Percentiles rank a stretch among this genome's conserved stretches.
phyloP scores from a whole-genome alignment of 192 early-diverging fungal genomes.

The Backusella parvicylindrica region DNA sequence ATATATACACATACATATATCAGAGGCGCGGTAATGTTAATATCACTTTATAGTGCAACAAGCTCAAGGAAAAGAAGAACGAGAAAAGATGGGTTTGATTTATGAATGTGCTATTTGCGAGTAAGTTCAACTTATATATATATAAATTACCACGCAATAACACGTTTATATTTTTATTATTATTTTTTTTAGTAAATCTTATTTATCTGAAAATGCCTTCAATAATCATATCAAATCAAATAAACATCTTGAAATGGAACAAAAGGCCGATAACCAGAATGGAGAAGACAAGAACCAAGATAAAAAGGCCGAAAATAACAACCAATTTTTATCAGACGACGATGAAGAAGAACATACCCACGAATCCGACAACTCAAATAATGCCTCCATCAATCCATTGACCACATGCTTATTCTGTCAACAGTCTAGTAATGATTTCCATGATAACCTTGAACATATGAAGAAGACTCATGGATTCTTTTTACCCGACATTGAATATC shows the following conservation, averaged over 20 bases:
- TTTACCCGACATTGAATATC: slow-evolving; percentile 92
- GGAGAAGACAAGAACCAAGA: not conserved
- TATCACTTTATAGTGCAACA: slow-evolving; percentile 47
- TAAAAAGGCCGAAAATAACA: not conserved
- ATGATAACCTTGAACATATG: slow-evolving; percentile 90
- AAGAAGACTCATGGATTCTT: slow-evolving; percentile 85
- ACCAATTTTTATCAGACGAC: not conserved
- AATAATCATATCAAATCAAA: slow-evolving; percentile 87
- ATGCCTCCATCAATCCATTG: not conserved
- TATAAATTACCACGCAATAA: not conserved
- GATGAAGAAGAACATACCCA: slow-evolving; percentile 8
- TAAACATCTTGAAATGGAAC: slow-evolving; percentile 88
- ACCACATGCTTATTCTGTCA: slow-evolving; percentile 85
- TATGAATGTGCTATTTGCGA: slow-evolving; percentile 51
- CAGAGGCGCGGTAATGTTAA: not conserved
- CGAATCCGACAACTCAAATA: not conserved
- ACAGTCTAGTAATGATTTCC: slow-evolving; percentile 55
- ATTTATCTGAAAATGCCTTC: slow-evolving; percentile 74
- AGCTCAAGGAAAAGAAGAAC: slow-evolving; percentile 51
- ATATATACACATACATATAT: not conserved
- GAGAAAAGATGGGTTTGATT: slow-evolving; percentile 25
- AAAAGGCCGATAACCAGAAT: slow-evolving; percentile 62
- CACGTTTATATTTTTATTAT: not conserved
- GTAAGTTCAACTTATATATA: slow-evolving; percentile 18
- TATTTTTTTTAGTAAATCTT: slow-evolving; percentile 18